Base-by-base conservation (phyloP, 192 early-diverging fungal genomes). In the Coemansia sp. region DNA sequence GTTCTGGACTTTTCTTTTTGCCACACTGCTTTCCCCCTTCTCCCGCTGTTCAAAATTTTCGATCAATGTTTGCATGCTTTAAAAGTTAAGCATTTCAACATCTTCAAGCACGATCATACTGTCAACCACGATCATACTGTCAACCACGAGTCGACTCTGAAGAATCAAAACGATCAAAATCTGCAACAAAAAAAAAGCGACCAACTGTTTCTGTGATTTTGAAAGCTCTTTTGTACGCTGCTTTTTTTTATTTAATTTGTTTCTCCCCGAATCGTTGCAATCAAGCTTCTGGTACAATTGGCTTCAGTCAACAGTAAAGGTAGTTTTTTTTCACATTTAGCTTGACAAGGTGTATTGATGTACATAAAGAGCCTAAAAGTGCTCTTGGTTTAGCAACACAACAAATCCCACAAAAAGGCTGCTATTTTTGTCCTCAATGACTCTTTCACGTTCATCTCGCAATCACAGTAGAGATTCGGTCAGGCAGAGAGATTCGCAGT, bases 391-490 rank as follows among this genome's bases (percentile, higher is more conserved):
- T 25, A 46, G n/a, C n/a, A n/a, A 43, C 48, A 51, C 2, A 26
- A 26, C 48, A 51, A 51, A 51, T n/a, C 23, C 7, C 21, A 25
- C 21, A 23, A 51, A 1, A 51, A 51, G n/a, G 43, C 43, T 46
- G 48, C 15, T 26, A 26, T 51, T 51, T 51, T 31, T 57, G 28
- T 57, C 55, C 30, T 57, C 55, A 71, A 78, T 78, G 75, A 65
- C 75, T 37, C 70, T 68, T 57, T 72, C 75, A 58, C 66, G 67
- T 56, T 31, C 58, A 29, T 71, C 62, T 63, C 71, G 76, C 57
- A 68, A 67, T 37, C 59, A 61, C 28, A 71, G 42, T 72, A 78
- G 75, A 68, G 26, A 61, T 35, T 39, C 66, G 35, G 42, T 61
- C 25, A 55, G 61, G 23, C 53, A 60, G 31, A 65, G 70, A 51